phyloP scores from a whole-genome alignment of 306 rosid genomes.

The Prunus mira region DNA sequence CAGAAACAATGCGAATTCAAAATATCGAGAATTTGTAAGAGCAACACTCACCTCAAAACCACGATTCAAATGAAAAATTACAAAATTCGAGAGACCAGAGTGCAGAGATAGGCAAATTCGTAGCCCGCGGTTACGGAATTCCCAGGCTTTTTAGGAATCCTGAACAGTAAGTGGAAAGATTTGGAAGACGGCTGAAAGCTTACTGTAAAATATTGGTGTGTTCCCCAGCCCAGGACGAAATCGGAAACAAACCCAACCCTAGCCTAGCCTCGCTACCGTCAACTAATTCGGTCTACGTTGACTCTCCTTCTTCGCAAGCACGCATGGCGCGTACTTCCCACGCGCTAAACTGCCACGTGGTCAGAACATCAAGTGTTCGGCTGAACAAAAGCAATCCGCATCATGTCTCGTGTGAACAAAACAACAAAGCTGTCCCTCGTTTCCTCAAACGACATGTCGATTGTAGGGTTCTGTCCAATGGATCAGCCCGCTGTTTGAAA shows the following conservation, averaged over 20 bases:
- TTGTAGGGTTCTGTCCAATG: neutral
- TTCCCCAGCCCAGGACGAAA: neutral
- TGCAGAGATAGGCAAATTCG: neutral
- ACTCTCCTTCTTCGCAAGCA: neutral
- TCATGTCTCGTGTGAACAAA: too few relatives aligned
- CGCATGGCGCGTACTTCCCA: neutral
- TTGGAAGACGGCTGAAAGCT: neutral
- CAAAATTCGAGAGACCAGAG: neutral
- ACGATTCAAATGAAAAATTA: neutral
- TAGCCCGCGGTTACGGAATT: neutral
- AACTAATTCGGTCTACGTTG: neutral
- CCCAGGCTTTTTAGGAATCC: neutral
- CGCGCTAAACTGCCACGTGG: neutral
- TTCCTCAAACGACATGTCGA: neutral
- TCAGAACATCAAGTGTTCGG: neutral
- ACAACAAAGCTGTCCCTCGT: too few relatives aligned
- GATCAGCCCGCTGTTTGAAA: too few relatives aligned
- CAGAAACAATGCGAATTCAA: neutral
- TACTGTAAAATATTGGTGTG: neutral
- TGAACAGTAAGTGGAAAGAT: neutral
- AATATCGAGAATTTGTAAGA: neutral
- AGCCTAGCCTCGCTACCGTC: neutral
- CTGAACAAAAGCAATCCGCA: too few relatives aligned
- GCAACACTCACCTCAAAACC: neutral
- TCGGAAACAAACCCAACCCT: neutral